phyloP scores from a whole-genome alignment of 768 basidiomycete genomes.

The Russula brevipes region DNA sequence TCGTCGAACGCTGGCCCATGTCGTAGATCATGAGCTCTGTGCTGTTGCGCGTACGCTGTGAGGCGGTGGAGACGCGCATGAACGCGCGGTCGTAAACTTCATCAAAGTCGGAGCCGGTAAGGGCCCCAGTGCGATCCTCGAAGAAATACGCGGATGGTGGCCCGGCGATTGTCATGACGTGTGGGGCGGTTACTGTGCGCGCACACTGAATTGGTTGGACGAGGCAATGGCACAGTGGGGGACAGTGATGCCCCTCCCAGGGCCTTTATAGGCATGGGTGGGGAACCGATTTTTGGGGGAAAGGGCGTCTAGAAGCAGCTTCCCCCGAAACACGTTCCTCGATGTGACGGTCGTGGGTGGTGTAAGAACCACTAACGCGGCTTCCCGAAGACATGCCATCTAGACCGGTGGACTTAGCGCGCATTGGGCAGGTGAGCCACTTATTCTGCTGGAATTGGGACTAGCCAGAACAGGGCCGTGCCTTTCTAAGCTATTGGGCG shows the following conservation, averaged over 20 bases:
- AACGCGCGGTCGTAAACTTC: constrained; percentile 76
- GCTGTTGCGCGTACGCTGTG: constrained; percentile 30
- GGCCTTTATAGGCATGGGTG: constrained; percentile 15
- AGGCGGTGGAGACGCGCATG: constrained; percentile 52
- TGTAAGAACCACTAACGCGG: constrained; percentile 1
- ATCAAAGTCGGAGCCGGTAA: constrained; percentile 59
- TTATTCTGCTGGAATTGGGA: constrained; percentile 6
- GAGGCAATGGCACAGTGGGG: background rate
- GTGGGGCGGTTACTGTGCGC: background rate
- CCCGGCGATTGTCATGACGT: constrained; percentile 22
- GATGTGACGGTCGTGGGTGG: constrained; percentile 9
- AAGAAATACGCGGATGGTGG: constrained; percentile 43
- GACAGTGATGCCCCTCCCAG: background rate
- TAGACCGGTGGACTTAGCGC: constrained; percentile 11
- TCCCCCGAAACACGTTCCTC: constrained; percentile 7
- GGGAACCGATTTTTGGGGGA: background rate
- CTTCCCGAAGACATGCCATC: constrained; percentile 17
- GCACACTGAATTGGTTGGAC: background rate
- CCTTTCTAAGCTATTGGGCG: background rate
- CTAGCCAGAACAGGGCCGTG: constrained; percentile 1
- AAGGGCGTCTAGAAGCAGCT: constrained; percentile 8
- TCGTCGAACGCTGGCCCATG: constrained; percentile 60
- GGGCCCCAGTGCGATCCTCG: constrained; percentile 61
- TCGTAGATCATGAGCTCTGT: constrained; percentile 52
- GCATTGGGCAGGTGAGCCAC: constrained; percentile 11